phyloP scores from a whole-genome alignment of 2,329 filamentous ascomycete genomes.

The Hymenoscyphus infarciens region DNA sequence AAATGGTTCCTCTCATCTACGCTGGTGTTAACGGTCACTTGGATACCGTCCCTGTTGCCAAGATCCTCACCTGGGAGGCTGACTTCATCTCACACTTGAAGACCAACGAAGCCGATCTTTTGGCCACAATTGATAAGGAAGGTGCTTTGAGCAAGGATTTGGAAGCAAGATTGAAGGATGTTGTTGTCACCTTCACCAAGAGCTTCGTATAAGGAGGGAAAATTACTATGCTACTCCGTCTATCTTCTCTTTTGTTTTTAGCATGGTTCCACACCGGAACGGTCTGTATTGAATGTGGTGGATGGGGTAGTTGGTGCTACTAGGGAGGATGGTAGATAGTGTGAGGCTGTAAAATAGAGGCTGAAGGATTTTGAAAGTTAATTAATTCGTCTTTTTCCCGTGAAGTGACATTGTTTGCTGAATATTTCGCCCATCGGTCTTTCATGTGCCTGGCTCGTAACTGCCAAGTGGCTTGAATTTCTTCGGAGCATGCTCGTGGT shows the following conservation, averaged over 20 bases:
- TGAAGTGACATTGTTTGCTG: background rate
- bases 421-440: background rate
- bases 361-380: slow-evolving; percentile 16
- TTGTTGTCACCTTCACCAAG: slow-evolving; percentile 83
- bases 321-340: slow-evolving; percentile 32
- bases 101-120: slow-evolving; percentile 81
- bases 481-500: too few species aligned
- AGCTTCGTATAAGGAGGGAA: slow-evolving; percentile 59
- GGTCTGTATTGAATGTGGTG: slow-evolving; percentile 27
- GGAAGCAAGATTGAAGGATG: slow-evolving; percentile 76
- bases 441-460: too few species aligned
- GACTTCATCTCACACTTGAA: slow-evolving; percentile 92
- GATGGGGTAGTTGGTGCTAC: slow-evolving; percentile 15
- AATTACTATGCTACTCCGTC: slow-evolving; percentile 25
- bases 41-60: slow-evolving; percentile 81
- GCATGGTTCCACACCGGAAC: slow-evolving; percentile 21
- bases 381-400: slow-evolving; percentile 16
- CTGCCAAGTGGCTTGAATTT: background rate
- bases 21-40: slow-evolving; percentile 98
- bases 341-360: slow-evolving; percentile 35
- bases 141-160: slow-evolving; percentile 93
- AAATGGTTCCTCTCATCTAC: slow-evolving; percentile 99
- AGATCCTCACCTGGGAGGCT: slow-evolving; percentile 89
- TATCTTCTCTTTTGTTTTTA: slow-evolving; percentile 32
- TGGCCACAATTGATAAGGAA: slow-evolving; percentile 90